Evolutionary conservation across 2,329 filamentous ascomycete species (phyloP).

Genomic region (Trichophyton equinum): DNA sequence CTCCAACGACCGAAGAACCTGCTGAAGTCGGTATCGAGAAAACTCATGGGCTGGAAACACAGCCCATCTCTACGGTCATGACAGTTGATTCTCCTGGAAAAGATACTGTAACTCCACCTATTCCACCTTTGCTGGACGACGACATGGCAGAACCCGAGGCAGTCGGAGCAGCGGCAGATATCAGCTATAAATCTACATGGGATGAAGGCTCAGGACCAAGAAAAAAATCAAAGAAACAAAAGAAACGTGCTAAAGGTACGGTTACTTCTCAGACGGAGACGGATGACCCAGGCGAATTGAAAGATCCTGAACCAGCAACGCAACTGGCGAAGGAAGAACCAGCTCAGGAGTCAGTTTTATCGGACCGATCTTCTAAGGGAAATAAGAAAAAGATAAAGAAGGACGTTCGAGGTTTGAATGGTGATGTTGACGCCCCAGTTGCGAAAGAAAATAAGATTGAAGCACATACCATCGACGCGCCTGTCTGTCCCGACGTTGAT

Average conservation of each 20-base stretch:
- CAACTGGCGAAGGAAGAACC: neutral
- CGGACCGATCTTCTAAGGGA: slow-evolving; percentile 1
- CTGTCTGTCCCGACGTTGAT: neutral
- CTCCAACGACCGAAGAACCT: neutral
- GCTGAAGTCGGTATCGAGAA: neutral
- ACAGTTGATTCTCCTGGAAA: neutral
- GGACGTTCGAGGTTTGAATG: neutral
- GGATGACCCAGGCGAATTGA: neutral
- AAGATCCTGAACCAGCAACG: neutral
- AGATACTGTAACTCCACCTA: neutral
- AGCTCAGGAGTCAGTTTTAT: neutral
- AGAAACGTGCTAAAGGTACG: neutral
- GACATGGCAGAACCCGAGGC: neutral
- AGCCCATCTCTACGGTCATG: neutral
- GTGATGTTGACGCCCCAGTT: neutral
- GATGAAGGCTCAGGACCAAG: slow-evolving; percentile 35
- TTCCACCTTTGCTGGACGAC: neutral
- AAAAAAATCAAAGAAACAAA: slow-evolving; percentile 15
- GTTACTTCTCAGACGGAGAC: neutral
- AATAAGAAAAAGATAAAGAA: slow-evolving; percentile 16
- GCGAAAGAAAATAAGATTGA: slow-evolving; percentile 21
- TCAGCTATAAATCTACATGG: neutral
- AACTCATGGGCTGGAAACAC: neutral
- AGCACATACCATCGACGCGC: slow-evolving; percentile 6
- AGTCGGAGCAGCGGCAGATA: neutral